These are phyloP conservation scores for Euphorbia pulcherrima DNA, from an alignment of 345 rosid genomes.

Conservation along the genomic window DNA sequence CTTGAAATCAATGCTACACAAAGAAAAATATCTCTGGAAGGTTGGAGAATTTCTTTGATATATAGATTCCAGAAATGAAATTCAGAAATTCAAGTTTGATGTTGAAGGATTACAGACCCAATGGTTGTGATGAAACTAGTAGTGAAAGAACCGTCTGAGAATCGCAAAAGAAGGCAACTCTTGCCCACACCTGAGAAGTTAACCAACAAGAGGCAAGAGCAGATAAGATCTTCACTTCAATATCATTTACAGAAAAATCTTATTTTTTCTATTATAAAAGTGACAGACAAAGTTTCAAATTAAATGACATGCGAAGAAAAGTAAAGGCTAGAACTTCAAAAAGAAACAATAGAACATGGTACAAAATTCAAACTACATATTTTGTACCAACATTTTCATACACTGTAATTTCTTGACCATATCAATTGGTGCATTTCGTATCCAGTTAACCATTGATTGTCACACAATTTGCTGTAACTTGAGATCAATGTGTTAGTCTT, in stretches of 20 bases:
- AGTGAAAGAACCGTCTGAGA: conserved; percentile 94
- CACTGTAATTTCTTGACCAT: neutral
- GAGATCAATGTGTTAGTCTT: neutral
- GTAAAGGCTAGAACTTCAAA: neutral
- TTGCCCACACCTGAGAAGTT: conserved; percentile 36
- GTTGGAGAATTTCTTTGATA: conserved; percentile 6
- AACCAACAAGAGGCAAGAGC: neutral
- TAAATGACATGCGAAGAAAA: neutral
- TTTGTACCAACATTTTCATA: neutral
- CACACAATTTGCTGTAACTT: neutral
- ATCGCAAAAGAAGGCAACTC: conserved; percentile 91
- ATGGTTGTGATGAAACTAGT: conserved; percentile 96
- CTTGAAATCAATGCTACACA: conserved; percentile 85
- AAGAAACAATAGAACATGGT: too few relatives aligned
- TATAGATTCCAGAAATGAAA: neutral
- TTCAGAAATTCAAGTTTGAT: neutral
- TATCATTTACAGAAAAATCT: neutral
- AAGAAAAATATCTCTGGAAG: neutral
- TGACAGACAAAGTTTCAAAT: neutral
- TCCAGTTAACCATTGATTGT: neutral
- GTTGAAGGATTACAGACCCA: conserved; percentile 44
- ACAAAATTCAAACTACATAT: neutral
- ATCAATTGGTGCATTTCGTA: neutral
- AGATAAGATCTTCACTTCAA: neutral
- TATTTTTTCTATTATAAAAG: neutral